Evolutionary conservation across 2,329 filamentous ascomycete species (phyloP), one percentile per base, ranked within the genome.

Genomic region (Arthrinium puccinioides): DNA sequence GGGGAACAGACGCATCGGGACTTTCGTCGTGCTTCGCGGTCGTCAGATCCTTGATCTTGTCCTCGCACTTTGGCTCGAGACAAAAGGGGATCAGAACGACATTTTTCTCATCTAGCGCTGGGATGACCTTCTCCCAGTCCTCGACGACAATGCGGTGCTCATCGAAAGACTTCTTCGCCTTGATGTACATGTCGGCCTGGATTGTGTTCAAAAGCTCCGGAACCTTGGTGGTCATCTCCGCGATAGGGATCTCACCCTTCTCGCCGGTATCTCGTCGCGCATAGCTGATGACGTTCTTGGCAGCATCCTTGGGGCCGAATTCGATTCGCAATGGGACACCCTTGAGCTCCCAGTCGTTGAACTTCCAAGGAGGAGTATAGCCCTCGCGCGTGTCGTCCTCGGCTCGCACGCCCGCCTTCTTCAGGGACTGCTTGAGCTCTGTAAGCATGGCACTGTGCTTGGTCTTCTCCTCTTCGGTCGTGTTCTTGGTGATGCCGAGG

Each of bases 301-400:
- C 87, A 10, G 84, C 82, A 57, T 97, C 92, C 65, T 94, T 94
- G 53, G 92, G 90, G 6, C 94, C 94, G 56, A 95, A 95, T 63
- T 98, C 92, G 41, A 98, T 74, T 42, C 92, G 84, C 25, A 98
- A 76, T 32, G 94, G 92, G 28, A 97, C 84, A 59, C 94, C 92
- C 66, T 90, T 94, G 52, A 97, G 74, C 63, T 98, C 94, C 87
- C 88, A 96, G 65, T 98, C 89, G 66, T 94, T 94, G 72, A 98
- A 98, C 66, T 98, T 98, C 82, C 85, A 97, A 47, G 87, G 88
- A 26, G 92, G 89, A 43, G 88, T 79, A 79, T 97, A 95, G 48
- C 84, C 85, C 36, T 97, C 90, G 42, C 94, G 82, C 58, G 79
- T 75, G 58, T 98, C 92, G 36, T 82, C 77, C 47, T 94, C 84